Base-by-base conservation (phyloP, 2,329 filamentous ascomycete genomes). In the Colletotrichum gloeosporioides region DNA sequence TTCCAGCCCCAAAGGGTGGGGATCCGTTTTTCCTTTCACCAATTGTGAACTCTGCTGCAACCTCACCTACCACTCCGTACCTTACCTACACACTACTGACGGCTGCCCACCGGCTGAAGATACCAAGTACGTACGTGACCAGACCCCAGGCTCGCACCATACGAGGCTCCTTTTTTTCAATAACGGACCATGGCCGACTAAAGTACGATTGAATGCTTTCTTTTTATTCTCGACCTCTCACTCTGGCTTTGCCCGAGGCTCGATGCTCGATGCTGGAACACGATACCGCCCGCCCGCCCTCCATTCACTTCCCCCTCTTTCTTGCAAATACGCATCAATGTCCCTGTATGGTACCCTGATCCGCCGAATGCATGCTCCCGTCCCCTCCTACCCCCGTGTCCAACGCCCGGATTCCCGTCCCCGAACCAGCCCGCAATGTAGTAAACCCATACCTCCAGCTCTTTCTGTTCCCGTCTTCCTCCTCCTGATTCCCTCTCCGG, bases 41-140 rank as follows among this genome's bases (percentile, higher is more conserved):
- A 22, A 69, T 12, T 25, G 25, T 44, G 15, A 75, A 75, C 72
- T 75, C 73, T 72, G 69, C 73, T 75, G 73, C 55, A 72, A 75
- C 73, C 31, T 75, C 62, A 72, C 57, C 31, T 32, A 15, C 34
- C 70, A 61, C 29, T 39, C 36, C 16, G 36, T 39, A 25, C 34
- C 15, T 53, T 25, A 31, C 34, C 36, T 32, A 57, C 29, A 29
- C 16, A 29, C 16, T 16, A 39, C 8, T 16, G 36, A 39, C 36
- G 15, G 49, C 39, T 49, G 39, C 39, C 39, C 39, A 49, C 39
- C 44, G n/a, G 44, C 44, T 53, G 44, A 13, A 25, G 44, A 53
- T 22, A 53, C 2, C n/a, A 25, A 53, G 10, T 53, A 4, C 44
- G 44, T 53, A n/a, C 44, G 44, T 53, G 44, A 53, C 44, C 44